Evolutionary conservation across 495 filamentous ascomycete species (phyloP).

Genomic region (Aspergillus hancockii): DNA sequence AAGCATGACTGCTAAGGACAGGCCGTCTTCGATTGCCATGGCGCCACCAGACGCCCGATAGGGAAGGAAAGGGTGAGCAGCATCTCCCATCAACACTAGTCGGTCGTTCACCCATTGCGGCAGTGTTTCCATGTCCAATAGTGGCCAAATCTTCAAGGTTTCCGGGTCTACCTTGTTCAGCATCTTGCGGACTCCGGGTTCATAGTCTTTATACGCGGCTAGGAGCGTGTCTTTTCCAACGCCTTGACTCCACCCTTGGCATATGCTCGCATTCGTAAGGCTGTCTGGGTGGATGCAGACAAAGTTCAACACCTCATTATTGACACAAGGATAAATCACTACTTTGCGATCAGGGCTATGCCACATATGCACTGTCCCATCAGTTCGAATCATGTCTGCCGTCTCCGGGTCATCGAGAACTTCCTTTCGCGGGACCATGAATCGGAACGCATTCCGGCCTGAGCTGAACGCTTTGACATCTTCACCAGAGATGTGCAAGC

Average conservation of each 20-base stretch:
- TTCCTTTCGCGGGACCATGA: slow-evolving; percentile 49
- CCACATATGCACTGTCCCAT: slow-evolving; percentile 51
- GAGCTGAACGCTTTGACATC: slow-evolving; percentile 43
- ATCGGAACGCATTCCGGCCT: slow-evolving; percentile 63
- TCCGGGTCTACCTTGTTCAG: slow-evolving; percentile 49
- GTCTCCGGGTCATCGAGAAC: slow-evolving; percentile 50
- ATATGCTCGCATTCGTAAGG: slow-evolving; percentile 32
- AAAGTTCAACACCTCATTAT: slow-evolving; percentile 59
- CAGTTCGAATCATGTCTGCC: slow-evolving; percentile 34
- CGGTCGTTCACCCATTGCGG: slow-evolving; percentile 51
- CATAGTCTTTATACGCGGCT: slow-evolving; percentile 53
- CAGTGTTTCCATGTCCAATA: slow-evolving; percentile 60
- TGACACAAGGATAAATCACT: slow-evolving; percentile 59
- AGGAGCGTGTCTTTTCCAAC: slow-evolving; percentile 48
- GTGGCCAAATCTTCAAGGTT: slow-evolving; percentile 56
- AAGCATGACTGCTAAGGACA: slow-evolving; percentile 55
- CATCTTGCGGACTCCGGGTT: slow-evolving; percentile 42
- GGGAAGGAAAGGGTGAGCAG: slow-evolving; percentile 62
- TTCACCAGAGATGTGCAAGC: slow-evolving; percentile 43
- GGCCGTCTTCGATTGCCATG: slow-evolving; percentile 63
- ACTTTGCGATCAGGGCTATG: slow-evolving; percentile 51
- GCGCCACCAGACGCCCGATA: slow-evolving; percentile 57
- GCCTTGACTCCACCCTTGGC: slow-evolving; percentile 44
- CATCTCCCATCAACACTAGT: slow-evolving; percentile 60
- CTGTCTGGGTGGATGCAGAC: slow-evolving; percentile 59